phyloP scores from a whole-genome alignment of 345 rosid species.

The Carallia pectinifolia region DNA sequence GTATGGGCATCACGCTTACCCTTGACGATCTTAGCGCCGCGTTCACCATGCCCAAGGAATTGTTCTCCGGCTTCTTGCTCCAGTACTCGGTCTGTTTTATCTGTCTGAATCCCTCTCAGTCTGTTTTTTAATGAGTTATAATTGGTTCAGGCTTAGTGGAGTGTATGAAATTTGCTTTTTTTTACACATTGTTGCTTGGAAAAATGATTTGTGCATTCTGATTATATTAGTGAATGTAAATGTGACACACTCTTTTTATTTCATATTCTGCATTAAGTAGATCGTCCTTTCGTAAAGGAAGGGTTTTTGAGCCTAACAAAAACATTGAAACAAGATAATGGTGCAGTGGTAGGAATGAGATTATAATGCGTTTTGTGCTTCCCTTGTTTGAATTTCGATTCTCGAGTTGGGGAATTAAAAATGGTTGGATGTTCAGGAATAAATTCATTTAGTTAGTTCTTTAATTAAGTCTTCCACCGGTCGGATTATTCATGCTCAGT shows the following conservation, averaged over 20 bases:
- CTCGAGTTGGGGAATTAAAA: neutral
- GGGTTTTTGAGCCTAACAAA: too few species aligned
- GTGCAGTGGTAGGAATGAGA: neutral
- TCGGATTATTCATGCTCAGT: neutral
- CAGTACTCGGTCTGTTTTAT: conserved; percentile 71
- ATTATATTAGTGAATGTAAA: too few species aligned
- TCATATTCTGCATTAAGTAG: too few species aligned
- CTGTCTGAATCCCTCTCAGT: too few species aligned
- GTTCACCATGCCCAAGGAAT: conserved; percentile 78
- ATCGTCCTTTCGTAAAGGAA: too few species aligned
- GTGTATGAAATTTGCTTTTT: too few species aligned
- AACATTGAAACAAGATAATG: too few species aligned
- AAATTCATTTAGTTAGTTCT: neutral
- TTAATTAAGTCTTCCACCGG: neutral
- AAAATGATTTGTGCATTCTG: too few species aligned
- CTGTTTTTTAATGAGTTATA: neutral
- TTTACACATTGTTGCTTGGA: too few species aligned
- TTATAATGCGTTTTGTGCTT: neutral
- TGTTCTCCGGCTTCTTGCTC: conserved; percentile 66
- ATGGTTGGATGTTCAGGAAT: neutral
- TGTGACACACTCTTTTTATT: too few species aligned
- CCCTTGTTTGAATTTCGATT: neutral
- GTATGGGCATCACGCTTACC: conserved; percentile 95
- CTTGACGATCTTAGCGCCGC: conserved; percentile 81
- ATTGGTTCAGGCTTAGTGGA: neutral